Evolutionary conservation across 306 rosid species (phyloP), one percentile per base, ranked within the genome.

Genomic region (Sophora flavescens): DNA sequence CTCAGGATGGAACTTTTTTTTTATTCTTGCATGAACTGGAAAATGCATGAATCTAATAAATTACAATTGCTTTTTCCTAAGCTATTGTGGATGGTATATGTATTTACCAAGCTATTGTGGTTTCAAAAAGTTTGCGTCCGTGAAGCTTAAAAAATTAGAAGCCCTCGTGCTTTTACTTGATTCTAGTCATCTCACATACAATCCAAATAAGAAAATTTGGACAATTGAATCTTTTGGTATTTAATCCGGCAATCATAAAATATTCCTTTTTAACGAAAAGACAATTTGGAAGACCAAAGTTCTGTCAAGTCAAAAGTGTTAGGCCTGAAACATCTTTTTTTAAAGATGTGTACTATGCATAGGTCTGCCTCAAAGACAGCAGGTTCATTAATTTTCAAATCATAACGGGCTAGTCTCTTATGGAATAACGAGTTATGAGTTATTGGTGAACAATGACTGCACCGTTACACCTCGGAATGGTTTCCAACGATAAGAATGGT

Each of bases 361-460:
- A 13, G 8, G 45, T 48, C 47, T 15, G 8, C 32, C 47, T 50
- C 30, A 32, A 68, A 68, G 33, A 16, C 8, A 39, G 70, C 30
- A 68, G 28, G 57, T 47, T 0, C 26, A 48, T 28, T 68, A 26
- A 50, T 50, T 33, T 70, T 33, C 11, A 4, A 15, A 35, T 70
- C 63, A 16, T 18, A 70, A 51, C 15, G 32, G 15, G 9, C 42
- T 38, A 41, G 35, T 17, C 39, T 18, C n/a, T 39, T 39, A 63
- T 16, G 33, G 47, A n/a, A 69, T 30, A 50, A n/a, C 59, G 4
- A 10, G 13, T 51, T 50, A 50, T 15, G 17, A 69, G 56, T n/a
- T 36, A 69, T 69, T 15, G 74, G 48, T 69, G 48, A 69, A 32
- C 42, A 26, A 26, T 51, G 42, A 17, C 35, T 8, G 18, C 32